These are phyloP conservation scores for Xylariaceae sp. DNA, from an alignment of 2,329 filamentous ascomycete genomes.

Conservation along the genomic window DNA sequence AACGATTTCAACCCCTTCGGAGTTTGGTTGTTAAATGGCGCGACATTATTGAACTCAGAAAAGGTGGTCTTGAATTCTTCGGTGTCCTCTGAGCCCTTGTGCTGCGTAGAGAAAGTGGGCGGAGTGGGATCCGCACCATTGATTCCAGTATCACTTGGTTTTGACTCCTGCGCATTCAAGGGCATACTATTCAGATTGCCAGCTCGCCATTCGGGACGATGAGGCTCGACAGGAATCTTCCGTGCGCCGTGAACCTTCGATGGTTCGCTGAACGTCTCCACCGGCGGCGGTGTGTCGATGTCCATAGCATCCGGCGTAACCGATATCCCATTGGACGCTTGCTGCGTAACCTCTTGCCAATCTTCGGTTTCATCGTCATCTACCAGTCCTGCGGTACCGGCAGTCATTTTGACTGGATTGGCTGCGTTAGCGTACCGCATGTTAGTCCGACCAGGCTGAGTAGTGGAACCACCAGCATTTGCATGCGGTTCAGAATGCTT, in stretches of 20 bases:
- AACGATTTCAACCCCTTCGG: conserved; percentile 50
- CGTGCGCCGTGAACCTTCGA: conserved; percentile 36
- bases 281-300: conserved; percentile 51
- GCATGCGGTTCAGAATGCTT: conserved; percentile 51
- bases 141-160: neutral
- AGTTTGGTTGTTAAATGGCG: conserved; percentile 46
- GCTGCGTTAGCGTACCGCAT: conserved; percentile 48
- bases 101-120: conserved; percentile 30
- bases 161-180: conserved; percentile 18
- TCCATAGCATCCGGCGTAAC: conserved; percentile 54
- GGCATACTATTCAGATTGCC: conserved; percentile 39
- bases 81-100: conserved; percentile 52
- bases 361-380: conserved; percentile 45
- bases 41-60: conserved; percentile 52
- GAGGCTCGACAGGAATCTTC: conserved; percentile 56
- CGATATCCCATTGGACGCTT: conserved; percentile 19
- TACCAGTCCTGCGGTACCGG: conserved; percentile 42
- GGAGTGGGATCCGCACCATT: conserved; percentile 13
- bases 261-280: conserved; percentile 25
- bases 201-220: conserved; percentile 56
- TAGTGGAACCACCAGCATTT: conserved; percentile 35
- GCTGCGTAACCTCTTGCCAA: conserved; percentile 23
- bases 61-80: conserved; percentile 54
- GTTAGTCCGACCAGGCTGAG: conserved; percentile 23
- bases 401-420: conserved; percentile 52